Evolutionary conservation across 2,329 filamentous ascomycete species (phyloP).

Genomic region (Emergomyces africanus): DNA sequence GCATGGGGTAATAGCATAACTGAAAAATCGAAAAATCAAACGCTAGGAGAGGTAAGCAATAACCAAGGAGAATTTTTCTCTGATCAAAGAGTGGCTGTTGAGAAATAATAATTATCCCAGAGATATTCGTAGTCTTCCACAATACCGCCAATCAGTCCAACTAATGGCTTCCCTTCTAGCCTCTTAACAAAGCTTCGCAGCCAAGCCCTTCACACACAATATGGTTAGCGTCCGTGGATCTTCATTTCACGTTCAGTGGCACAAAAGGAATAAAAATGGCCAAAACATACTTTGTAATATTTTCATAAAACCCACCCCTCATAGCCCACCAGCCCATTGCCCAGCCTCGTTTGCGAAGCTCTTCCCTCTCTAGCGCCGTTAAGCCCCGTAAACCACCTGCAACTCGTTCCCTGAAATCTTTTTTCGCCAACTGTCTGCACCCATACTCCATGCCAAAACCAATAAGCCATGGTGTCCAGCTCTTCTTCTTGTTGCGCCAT

Average conservation of each 20-base stretch:
- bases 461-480: slow-evolving; percentile 85
- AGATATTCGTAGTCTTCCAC: slow-evolving; percentile 94
- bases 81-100: slow-evolving; percentile 43
- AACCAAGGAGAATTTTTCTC: slow-evolving; percentile 2
- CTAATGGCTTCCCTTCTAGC: slow-evolving; percentile 59
- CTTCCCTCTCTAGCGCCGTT: slow-evolving; percentile 77
- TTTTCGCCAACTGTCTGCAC: slow-evolving; percentile 69
- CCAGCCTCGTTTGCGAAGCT: slow-evolving; percentile 80
- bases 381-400: slow-evolving; percentile 62
- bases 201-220: slow-evolving; percentile 34
- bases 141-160: slow-evolving; percentile 71
- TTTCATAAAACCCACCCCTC: slow-evolving; percentile 94
- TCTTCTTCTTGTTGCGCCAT: slow-evolving; percentile 56
- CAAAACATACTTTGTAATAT: slow-evolving; percentile 53
- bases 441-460: slow-evolving; percentile 77
- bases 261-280: neutral
- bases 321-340: slow-evolving; percentile 90
- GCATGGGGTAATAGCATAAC: neutral
- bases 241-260: neutral
- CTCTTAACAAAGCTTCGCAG: slow-evolving; percentile 58
- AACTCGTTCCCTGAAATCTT: slow-evolving; percentile 47
- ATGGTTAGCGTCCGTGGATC: slow-evolving; percentile 15
- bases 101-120: slow-evolving; percentile 97
- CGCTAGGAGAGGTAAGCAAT: slow-evolving; percentile 3
- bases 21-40: neutral